phyloP scores from a whole-genome alignment of 202 grass and related monocot genomes.

The Carex sylvatica region DNA sequence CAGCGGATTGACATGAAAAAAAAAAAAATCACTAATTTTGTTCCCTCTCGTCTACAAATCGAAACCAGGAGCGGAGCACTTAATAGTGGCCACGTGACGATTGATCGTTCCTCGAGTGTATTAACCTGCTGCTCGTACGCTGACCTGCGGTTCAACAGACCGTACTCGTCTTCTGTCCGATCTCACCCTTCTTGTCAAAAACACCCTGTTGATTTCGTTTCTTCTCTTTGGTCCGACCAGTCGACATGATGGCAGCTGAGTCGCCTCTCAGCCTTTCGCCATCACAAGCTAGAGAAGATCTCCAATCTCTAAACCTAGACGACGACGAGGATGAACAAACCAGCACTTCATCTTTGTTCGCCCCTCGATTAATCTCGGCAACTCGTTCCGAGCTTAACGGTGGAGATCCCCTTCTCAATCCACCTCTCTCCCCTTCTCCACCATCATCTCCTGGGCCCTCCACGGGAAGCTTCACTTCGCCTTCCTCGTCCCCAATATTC shows the following conservation, averaged over 20 bases:
- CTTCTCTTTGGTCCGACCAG: slow-evolving; percentile 14
- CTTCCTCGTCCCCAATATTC: slow-evolving; percentile 8
- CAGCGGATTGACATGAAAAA: background rate
- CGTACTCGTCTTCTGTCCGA: slow-evolving; percentile 34
- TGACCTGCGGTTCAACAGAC: slow-evolving; percentile 9
- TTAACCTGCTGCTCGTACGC: background rate
- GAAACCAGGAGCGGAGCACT: background rate
- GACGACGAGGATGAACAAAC: slow-evolving; percentile 25
- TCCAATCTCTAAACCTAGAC: slow-evolving; percentile 43
- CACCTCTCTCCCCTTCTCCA: slow-evolving; percentile 38
- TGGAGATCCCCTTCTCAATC: slow-evolving; percentile 71
- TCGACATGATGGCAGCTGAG: slow-evolving; percentile 50
- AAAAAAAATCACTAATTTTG: background rate
- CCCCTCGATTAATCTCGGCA: slow-evolving; percentile 37
- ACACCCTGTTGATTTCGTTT: background rate
- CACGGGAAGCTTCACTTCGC: slow-evolving; percentile 24
- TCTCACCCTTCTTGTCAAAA: slow-evolving; percentile 27
- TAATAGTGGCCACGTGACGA: background rate
- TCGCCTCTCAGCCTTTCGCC: slow-evolving; percentile 19
- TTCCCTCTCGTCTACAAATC: background rate
- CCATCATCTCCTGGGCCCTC: slow-evolving; percentile 3
- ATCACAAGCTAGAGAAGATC: slow-evolving; percentile 33
- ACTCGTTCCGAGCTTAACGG: slow-evolving; percentile 35
- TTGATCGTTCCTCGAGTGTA: background rate
- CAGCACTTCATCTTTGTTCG: slow-evolving; percentile 7